Base-by-base conservation (phyloP, 768 basidiomycete genomes). In the Clavaria fumosa region DNA sequence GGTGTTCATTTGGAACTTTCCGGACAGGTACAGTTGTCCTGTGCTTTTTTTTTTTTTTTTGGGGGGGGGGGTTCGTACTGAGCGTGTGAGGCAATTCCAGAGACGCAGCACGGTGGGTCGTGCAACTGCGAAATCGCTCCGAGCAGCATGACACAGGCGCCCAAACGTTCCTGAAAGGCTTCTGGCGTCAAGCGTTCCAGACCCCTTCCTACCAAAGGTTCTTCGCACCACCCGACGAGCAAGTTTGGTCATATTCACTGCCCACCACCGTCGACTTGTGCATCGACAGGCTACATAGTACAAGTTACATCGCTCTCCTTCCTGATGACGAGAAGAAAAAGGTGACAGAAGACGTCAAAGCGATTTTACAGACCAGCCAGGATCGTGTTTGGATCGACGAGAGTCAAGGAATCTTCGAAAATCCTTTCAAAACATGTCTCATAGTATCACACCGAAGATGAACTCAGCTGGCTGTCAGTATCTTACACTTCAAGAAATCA, bases 1-100 rank as follows among this genome's bases (percentile, higher is more conserved):
- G 12, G 76, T 67, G 4, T 65, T 85, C 39, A 73, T 91, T 33
- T 96, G 91, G 91, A 96, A 95, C 57, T 60, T 91, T 21, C 91
- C 95, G 54, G 78, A 88, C 55, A 63, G 79, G 77, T 76, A 41
- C 32, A n/a, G 57, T 41, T 17, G 21, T 19, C 32, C 32, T 14
- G 23, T 12, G 6, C 7, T 11, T 18, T 26, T 21, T 2, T 9
- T 20, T n/a, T n/a, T 28, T 19, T 12, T 35, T 21, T 19, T 37
- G 31, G 14, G 17, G n/a, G n/a, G n/a, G 5, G 3, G 7, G 30
- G 30, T 27, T 7, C 10, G 7, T 12, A 15, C 7, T 31, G 14
- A 27, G 23, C 23, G 4, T 31, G 22, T 9, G 19, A 30, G n/a
- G n/a, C 17, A 10, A 28, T 26, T 33, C 3, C 46, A 78, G 79